These are phyloP conservation scores for Oenanthe javanica DNA, from an alignment of 140 eudicot species.

Conservation along the genomic window DNA sequence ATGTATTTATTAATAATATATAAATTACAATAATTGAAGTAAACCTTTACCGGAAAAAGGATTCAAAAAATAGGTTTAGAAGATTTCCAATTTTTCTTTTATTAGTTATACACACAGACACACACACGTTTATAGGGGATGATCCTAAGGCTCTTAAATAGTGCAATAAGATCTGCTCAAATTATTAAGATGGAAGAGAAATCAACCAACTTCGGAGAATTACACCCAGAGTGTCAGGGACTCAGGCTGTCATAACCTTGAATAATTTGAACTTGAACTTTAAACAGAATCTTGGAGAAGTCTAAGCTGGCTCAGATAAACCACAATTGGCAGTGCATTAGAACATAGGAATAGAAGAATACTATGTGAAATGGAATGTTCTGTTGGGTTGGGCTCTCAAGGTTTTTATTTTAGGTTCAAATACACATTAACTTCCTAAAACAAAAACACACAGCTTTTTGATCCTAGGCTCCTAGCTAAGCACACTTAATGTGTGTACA, in stretches of 20 bases:
- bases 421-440: background rate
- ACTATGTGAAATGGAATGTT: background rate
- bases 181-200: background rate
- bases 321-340: background rate
- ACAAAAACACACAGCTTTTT: background rate
- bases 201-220: background rate
- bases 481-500: background rate
- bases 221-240: background rate
- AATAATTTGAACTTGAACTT: background rate
- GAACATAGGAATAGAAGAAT: background rate
- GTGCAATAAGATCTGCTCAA: background rate
- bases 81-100: too few relatives aligned
- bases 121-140: background rate
- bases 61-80: background rate
- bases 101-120: too few relatives aligned
- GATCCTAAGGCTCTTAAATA: background rate
- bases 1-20: background rate
- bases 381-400: background rate
- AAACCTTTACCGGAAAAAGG: background rate
- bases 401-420: background rate
- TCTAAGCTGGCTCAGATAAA: background rate
- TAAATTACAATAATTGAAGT: background rate
- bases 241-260: background rate
- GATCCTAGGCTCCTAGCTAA: background rate
- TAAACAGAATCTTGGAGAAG: background rate